Base-by-base conservation (phyloP, 2,329 filamentous ascomycete species). In the Scytalidium sp. region DNA sequence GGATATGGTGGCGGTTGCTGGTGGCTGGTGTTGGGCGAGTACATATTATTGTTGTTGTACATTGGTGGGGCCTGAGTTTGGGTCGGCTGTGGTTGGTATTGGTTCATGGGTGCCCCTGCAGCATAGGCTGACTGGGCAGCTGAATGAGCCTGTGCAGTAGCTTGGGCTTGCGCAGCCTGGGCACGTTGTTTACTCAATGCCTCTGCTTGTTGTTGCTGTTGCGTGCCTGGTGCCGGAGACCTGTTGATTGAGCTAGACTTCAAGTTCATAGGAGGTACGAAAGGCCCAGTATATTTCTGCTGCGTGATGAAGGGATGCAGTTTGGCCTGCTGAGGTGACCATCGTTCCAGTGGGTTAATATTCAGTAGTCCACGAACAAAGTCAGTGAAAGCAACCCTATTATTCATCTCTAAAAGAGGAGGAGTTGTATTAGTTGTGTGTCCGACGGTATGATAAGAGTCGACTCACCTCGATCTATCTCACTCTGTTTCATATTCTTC, bases 251-350 rank as follows among this genome's bases (percentile, higher is more conserved):
- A 88, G 61, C 88, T 90, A 19, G 90, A 84, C 68, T 97, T 97
- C 52, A 97, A 75, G 64, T 96, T 96, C 91, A 97, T 96, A 2
- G 93, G 93, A 8, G 94, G 94, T 43, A 97, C 89, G 65, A 99
- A 99, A 3, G 92, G 91, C 1, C 91, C 92, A 0, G 92, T 97
- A 66, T 87, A 99, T 74, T 97, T 99, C 65, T 95, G 88, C 66
- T 99, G 94, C 1, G 94, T 99, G 65, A 99, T 99, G 70, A 99
- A 99, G 0, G 94, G 94, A 66, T 99, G 94, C 52, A 97, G 75
- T 66, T 97, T 97, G 27, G 94, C 94, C 71, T 99, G 94, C 64
- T 97, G 93, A 6, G 94, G 94, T 3, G 94, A 96, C 94, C 94
- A 99, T 67, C 94, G 78, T 70, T 99, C 94, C 27, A 99, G 79